Evolutionary conservation across 2,329 filamentous ascomycete species (phyloP).

Genomic region (Lecanicillium sp.): DNA sequence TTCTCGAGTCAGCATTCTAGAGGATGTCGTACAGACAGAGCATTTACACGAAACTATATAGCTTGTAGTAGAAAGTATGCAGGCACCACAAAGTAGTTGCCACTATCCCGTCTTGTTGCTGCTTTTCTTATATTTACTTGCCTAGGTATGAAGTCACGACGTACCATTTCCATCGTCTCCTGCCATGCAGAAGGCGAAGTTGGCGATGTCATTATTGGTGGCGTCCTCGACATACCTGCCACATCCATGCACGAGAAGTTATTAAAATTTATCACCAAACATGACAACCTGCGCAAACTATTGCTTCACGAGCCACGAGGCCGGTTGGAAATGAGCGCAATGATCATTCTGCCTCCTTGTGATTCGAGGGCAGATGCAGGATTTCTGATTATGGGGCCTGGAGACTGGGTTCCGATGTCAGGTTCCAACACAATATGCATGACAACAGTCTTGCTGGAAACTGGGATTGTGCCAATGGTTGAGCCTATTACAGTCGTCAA

Average conservation of each 20-base stretch:
- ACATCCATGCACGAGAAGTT: conserved; percentile 40
- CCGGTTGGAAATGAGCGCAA: conserved; percentile 27
- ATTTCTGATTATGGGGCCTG: conserved; percentile 36
- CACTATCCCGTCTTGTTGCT: too few relatives aligned
- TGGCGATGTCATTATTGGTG: conserved; percentile 40
- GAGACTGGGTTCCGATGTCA: conserved; percentile 31
- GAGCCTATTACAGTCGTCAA: conserved; percentile 31
- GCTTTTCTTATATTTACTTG: too few relatives aligned
- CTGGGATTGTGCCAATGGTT: conserved; percentile 35
- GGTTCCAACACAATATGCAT: conserved; percentile 36
- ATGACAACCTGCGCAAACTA: conserved; percentile 31
- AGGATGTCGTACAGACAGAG: too few relatives aligned
- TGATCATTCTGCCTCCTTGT: conserved; percentile 32
- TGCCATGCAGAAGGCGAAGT: conserved; percentile 33
- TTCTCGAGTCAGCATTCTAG: too few relatives aligned
- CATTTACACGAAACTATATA: too few relatives aligned
- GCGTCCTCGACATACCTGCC: conserved; percentile 31
- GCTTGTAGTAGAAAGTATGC: too few relatives aligned
- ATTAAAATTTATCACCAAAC: conserved; percentile 27
- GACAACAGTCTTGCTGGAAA: conserved; percentile 35
- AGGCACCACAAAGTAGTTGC: too few relatives aligned
- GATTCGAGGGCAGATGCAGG: conserved; percentile 33
- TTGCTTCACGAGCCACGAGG: conserved; percentile 38
- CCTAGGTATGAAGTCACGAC: conserved; percentile 9
- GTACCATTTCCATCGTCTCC: conserved; percentile 22